phyloP scores from a whole-genome alignment of 2,329 filamentous ascomycete species.

The Cytospora chrysosperma region DNA sequence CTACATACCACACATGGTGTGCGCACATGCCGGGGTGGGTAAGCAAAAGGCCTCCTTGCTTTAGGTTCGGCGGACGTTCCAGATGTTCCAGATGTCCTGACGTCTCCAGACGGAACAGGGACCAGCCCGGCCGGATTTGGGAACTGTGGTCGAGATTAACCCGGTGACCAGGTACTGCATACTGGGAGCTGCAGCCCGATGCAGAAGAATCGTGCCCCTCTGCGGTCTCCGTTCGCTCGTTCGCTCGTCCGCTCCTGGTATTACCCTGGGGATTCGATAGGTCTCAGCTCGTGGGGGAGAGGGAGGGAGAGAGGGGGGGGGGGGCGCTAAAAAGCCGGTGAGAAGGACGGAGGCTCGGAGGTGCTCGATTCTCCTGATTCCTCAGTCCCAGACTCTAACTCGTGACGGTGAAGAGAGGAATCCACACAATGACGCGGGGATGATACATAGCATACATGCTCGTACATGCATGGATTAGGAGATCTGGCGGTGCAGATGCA shows the following conservation, averaged over 20 bases:
- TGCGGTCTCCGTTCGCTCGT: background rate
- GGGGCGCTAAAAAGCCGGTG: slow-evolving; percentile 27
- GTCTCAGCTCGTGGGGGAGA: slow-evolving; percentile 27
- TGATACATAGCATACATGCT: slow-evolving; percentile 12
- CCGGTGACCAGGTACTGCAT: background rate
- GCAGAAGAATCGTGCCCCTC: background rate
- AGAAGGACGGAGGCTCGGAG: background rate
- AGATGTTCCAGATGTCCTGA: too few relatives aligned
- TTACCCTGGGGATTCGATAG: slow-evolving; percentile 29
- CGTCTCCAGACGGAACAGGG: background rate
- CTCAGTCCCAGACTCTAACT: background rate
- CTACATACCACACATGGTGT: too few relatives aligned
- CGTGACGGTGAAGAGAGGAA: slow-evolving; percentile 4
- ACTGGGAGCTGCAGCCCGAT: background rate
- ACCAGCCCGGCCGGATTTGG: background rate
- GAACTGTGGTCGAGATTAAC: background rate
- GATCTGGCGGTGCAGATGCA: slow-evolving; percentile 7
- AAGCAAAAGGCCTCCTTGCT: background rate
- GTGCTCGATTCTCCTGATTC: slow-evolving; percentile 1
- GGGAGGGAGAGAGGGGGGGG: background rate
- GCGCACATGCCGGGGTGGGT: background rate
- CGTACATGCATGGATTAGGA: slow-evolving; percentile 7
- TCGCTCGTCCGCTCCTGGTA: slow-evolving; percentile 13
- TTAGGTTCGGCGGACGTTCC: background rate
- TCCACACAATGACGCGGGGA: slow-evolving; percentile 22